Evolutionary conservation across 148 eudicot species (phyloP), one percentile per base, ranked within the genome.

Genomic region (Camellia granthamiana): DNA sequence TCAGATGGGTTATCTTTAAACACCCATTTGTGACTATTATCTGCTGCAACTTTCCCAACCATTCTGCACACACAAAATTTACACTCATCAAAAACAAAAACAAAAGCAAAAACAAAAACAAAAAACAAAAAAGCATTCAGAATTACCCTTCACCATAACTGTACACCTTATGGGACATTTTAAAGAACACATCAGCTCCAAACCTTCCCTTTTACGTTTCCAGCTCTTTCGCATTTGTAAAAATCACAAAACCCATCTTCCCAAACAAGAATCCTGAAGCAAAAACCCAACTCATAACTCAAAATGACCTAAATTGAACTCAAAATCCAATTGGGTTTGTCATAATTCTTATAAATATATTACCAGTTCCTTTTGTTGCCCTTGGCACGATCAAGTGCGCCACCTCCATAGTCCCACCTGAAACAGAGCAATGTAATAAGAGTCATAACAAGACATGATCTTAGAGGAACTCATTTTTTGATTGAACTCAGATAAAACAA

Each of bases 161-260:
- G 79, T 89, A 89, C 81, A 89, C 91, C 78, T 89, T 88, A 75
- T 89, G 91, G 43, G 91, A 80, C 90, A 89, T 80, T 82, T 87
- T 89, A 80, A 89, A 89, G 87, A 84, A 89, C 46, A 87, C 78
- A 41, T 87, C 91, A 80, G 88, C 83, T 60, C 90, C 91, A 84
- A 89, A 87, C 16, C 70, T 84, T 69, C 81, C 79, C 61, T 23
- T 72, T 79, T 5, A 67, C 3, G 52, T 66, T 71, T 69, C 81
- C 85, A 69, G 83, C 82, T 82, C 77, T 71, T 51, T 85, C 86
- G 64, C 87, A 89, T 77, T 85, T 86, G 66, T 52, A 76, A 75
- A 89, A 84, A 80, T 87, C 87, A 59, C 90, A 87, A 42, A 82
- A 89, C 64, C 91, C 90, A 80, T 89, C 91, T 84, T 89, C 91